A percentile compares a stretch with the other conserved stretches of the same genome.
phyloP scores from a whole-genome alignment of 2,329 filamentous ascomycete species.

The Verticillium albo-atrum region DNA sequence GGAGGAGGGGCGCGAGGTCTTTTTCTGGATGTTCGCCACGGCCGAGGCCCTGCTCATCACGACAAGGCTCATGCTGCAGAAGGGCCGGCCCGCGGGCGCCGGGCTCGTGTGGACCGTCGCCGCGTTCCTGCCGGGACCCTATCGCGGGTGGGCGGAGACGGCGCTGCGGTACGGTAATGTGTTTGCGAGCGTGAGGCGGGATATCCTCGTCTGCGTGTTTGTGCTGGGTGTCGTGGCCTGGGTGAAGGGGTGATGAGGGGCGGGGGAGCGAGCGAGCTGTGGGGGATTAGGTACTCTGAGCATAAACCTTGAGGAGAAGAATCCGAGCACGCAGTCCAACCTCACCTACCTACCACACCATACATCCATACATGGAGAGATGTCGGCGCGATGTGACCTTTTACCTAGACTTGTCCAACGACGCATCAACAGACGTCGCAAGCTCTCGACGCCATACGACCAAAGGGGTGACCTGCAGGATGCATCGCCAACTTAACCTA shows the following conservation, averaged over 20 bases:
- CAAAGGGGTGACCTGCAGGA: too few species aligned
- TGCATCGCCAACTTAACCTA: too few species aligned
- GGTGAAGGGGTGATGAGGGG: slow-evolving; percentile 24
- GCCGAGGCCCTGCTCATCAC: slow-evolving; percentile 70
- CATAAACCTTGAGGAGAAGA: neutral
- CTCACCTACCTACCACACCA: too few species aligned
- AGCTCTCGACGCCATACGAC: too few species aligned
- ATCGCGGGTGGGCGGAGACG: slow-evolving; percentile 57
- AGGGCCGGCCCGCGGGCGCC: slow-evolving; percentile 46
- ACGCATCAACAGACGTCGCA: too few species aligned
- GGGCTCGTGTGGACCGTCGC: slow-evolving; percentile 61
- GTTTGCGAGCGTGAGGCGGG: slow-evolving; percentile 64
- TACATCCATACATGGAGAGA: neutral
- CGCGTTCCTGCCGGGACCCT: slow-evolving; percentile 61
- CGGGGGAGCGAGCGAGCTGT: neutral
- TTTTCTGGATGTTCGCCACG: slow-evolving; percentile 80
- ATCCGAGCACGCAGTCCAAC: too few species aligned
- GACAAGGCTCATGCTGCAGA: slow-evolving; percentile 66
- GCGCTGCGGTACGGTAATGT: slow-evolving; percentile 65
- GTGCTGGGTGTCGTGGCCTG: slow-evolving; percentile 60
- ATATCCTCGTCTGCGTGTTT: slow-evolving; percentile 74
- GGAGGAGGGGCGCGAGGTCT: slow-evolving; percentile 39
- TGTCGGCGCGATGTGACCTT: neutral
- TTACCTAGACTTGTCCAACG: too few species aligned
- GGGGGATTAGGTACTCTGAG: neutral